Base-by-base conservation (phyloP, 2,329 filamentous ascomycete species). In the Talaromyces sp. region DNA sequence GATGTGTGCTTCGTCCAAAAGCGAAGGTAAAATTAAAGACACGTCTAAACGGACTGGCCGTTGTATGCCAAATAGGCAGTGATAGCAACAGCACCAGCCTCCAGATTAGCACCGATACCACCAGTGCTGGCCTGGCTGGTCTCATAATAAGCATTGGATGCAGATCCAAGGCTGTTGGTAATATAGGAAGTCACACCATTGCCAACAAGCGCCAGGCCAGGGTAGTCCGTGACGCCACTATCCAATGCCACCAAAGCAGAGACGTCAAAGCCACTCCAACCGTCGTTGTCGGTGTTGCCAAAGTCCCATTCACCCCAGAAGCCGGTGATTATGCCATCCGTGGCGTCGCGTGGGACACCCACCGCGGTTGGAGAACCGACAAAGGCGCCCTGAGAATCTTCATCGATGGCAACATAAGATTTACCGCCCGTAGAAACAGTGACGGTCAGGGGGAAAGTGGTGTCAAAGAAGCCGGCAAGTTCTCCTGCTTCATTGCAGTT, bases 261-360 rank as follows among this genome's bases (percentile, higher is more conserved):
- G 14, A 77, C 75, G 56, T 77, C 75, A 70, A 72, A 77, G 65
- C 72, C 70, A 62, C 72, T 72, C 69, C 67, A 75, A 48, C 66
- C 66, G 35, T 69, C 40, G 68, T 76, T 77, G 56, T 64, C 61
- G 31, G 42, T 35, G 69, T 67, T 73, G 64, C 69, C 68, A 63
- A 77, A 75, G 67, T 73, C 70, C 58, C 77, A 75, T 63, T 77
- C 76, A 66, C 75, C 75, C 74, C 75, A 77, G 68, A 73, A 76
- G 55, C 68, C 72, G 69, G 74, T 75, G 5, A 48, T 16, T 25
- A 48, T 48, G 23, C 44, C 44, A 16, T 48, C 23, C 16, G 12
- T 25, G 23, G 44, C 1, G 23, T 48, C 23, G 44, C 44, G 44
- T 12, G 44, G 44, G 11, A 48, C 21, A 4, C 44, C 44, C 12